phyloP scores from a whole-genome alignment of 805 yeast species.

The Lachancea meyersii region DNA sequence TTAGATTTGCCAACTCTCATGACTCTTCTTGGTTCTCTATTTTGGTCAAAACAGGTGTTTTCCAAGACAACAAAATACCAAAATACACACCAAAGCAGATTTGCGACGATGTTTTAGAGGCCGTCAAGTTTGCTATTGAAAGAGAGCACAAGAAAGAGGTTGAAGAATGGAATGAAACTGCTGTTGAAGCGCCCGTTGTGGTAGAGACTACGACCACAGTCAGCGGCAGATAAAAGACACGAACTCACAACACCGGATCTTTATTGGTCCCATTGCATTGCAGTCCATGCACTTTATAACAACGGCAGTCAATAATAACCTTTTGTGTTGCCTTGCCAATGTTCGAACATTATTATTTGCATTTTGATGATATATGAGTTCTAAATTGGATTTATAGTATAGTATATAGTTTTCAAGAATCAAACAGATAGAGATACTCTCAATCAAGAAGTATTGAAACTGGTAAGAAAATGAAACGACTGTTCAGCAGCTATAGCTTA shows the following conservation, averaged over 20 bases:
- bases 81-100: conserved; percentile 71
- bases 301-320: neutral
- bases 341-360: conserved; percentile 1
- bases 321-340: neutral
- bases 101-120: conserved; percentile 70
- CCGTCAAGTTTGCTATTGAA: conserved; percentile 77
- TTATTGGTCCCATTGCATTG: conserved; percentile 7
- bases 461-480: too few species aligned
- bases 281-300: neutral
- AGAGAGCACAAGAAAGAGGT: conserved; percentile 70
- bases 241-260: too few species aligned
- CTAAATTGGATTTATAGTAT: neutral
- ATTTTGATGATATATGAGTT: neutral
- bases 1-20: conserved; percentile 80
- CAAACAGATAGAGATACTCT: neutral
- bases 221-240: neutral
- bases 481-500: too few species aligned
- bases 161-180: conserved; percentile 61
- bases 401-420: neutral
- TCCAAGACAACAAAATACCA: conserved; percentile 72
- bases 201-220: conserved; percentile 28
- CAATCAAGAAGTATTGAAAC: too few species aligned
- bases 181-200: conserved; percentile 46
- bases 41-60: conserved; percentile 81
- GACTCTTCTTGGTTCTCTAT: conserved; percentile 82